Conservation (phyloP, 1,139 yeast genomes). For the Zygosaccharomyces sapae region DNA sequence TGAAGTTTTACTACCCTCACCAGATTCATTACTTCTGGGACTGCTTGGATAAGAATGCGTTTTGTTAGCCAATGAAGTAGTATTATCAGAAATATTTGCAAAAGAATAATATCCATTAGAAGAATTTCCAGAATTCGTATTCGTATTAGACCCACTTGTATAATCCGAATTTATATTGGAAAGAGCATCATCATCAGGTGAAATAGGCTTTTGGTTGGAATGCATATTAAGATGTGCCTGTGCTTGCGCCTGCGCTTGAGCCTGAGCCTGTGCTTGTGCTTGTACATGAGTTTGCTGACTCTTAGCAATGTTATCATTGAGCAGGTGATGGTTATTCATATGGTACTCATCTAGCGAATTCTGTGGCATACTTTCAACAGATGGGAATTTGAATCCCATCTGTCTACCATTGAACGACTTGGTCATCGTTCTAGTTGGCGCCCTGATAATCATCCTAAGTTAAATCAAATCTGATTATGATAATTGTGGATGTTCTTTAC, state of each 20-base stretch:
- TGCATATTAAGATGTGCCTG: too few species aligned
- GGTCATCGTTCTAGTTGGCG: constrained; percentile 36
- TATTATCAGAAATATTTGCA: constrained; percentile 38
- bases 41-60: constrained; percentile 5
- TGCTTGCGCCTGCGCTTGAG: too few species aligned
- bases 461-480: background rate
- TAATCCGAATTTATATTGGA: constrained; percentile 32
- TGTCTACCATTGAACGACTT: constrained; percentile 33
- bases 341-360: constrained; percentile 19
- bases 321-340: constrained; percentile 29
- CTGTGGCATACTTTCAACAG: constrained; percentile 18
- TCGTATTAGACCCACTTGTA: constrained; percentile 21
- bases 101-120: constrained; percentile 36
- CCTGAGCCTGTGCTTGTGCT: too few species aligned
- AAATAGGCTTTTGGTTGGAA: constrained; percentile 5
- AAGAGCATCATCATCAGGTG: constrained; percentile 20
- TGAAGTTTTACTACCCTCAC: constrained; percentile 3
- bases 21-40: constrained; percentile 1
- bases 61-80: constrained; percentile 21
- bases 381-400: constrained; percentile 33
- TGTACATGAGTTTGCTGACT: background rate
- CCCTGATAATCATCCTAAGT: constrained; percentile 25
- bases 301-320: constrained; percentile 19
- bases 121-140: constrained; percentile 27
- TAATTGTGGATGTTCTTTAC: background rate